These are phyloP conservation scores for Fraxinus quadrangulata DNA, from an alignment of 257 asterid species.

Conservation along the genomic window DNA sequence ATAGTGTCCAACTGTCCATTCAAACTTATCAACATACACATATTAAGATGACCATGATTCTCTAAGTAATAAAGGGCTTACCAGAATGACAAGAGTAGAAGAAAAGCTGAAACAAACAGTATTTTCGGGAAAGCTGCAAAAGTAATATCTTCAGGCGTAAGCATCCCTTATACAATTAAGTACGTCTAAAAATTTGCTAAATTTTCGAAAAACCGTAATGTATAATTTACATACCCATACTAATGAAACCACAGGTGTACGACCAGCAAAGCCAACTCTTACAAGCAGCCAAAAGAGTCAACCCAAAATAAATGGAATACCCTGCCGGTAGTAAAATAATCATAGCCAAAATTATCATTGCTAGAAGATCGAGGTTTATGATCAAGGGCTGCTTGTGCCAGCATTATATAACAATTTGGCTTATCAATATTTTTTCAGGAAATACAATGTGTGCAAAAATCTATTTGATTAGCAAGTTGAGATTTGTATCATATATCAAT, in stretches of 20 bases:
- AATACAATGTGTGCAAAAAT: conserved; percentile 2
- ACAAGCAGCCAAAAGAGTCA: conserved; percentile 82
- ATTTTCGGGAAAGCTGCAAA: conserved; percentile 87
- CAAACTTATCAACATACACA: neutral
- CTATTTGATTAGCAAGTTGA: conserved; percentile 15
- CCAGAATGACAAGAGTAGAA: conserved; percentile 91
- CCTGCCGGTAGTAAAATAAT: conserved; percentile 57
- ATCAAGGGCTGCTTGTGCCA: conserved; percentile 14
- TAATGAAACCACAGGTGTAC: conserved; percentile 77
- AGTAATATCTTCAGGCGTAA: conserved; percentile 22
- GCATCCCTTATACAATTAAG: conserved; percentile 13
- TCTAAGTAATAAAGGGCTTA: conserved; percentile 33
- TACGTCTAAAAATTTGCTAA: neutral
- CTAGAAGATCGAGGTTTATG: neutral
- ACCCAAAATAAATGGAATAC: conserved; percentile 68
- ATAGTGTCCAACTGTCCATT: neutral
- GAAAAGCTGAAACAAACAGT: conserved; percentile 77
- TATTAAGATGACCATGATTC: neutral
- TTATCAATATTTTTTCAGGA: neutral
- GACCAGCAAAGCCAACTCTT: conserved; percentile 91
- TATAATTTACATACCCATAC: conserved; percentile 68
- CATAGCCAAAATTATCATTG: neutral
- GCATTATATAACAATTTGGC: conserved; percentile 4
- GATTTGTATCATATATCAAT: conserved; percentile 10
- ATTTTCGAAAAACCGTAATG: neutral